Conservation (phyloP, 176 grass and related monocot species). For the Oryza meridionalis region DNA sequence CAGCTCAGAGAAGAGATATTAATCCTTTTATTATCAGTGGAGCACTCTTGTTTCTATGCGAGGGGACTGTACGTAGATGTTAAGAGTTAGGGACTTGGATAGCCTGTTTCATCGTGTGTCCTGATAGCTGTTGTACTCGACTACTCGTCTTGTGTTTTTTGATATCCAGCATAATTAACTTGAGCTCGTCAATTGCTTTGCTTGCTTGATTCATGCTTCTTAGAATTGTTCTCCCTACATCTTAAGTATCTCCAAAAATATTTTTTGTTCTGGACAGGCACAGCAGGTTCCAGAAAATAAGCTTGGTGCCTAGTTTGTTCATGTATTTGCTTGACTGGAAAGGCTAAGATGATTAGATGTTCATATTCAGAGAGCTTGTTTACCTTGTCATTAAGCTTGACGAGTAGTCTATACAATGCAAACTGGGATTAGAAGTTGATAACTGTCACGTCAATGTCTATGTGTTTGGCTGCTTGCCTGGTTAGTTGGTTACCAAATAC, state of each 20-base stretch:
- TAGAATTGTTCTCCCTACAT: neutral
- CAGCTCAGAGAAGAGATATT: neutral
- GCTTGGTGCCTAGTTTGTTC: neutral
- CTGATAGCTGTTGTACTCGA: neutral
- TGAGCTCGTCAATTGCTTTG: conserved; percentile 17
- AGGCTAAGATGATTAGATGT: neutral
- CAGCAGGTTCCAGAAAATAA: neutral
- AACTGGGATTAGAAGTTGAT: no score
- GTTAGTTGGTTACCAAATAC: neutral
- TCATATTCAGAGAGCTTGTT: neutral
- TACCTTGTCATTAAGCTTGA: neutral
- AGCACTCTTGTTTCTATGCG: conserved; percentile 36
- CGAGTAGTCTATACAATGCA: neutral
- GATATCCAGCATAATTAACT: conserved; percentile 18
- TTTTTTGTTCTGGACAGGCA: neutral
- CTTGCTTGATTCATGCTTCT: neutral
- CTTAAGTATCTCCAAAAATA: neutral
- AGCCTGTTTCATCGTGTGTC: conserved; percentile 14
- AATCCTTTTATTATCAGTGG: conserved; percentile 33
- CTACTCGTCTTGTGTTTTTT: neutral
- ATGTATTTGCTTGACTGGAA: neutral
- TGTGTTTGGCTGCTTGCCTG: neutral
- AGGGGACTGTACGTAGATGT: conserved; percentile 15
- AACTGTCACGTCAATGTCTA: neutral
- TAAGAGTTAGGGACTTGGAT: conserved; percentile 44